Evolutionary conservation across 2,329 filamentous ascomycete genomes (phyloP), one percentile per base, ranked within the genome.

Genomic region (Cladophialophora psammophila): DNA sequence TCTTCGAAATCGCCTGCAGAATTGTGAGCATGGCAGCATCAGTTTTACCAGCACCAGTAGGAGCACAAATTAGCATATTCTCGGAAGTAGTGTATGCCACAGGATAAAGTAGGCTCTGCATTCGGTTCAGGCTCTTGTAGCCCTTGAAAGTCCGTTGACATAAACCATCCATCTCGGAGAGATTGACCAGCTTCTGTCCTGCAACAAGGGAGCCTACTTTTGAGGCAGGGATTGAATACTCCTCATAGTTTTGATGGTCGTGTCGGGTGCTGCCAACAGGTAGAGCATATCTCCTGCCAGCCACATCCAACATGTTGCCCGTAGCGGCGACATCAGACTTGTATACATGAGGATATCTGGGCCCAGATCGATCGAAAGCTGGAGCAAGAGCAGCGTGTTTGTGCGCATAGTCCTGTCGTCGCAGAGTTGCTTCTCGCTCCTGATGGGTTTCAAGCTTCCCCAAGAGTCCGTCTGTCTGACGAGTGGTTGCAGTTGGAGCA

Each of bases 11-110:
- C 0, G 92, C 91, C 76, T 97, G 96, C 66, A 99, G 83, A 65
- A 99, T 93, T 0, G 96, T 95, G 72, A 99, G 85, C 94, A 99
- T 96, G 8, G 95, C 96, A 35, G 94, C 95, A 80, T 99, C 95
- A 1, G 95, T 99, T 85, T 99, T 99, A 88, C 95, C 95, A 68
- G 94, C 94, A 87, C 95, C 95, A 62, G 95, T 99, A 4, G 95
- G 95, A 26, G 95, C 95, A 79, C 95, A 99, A 67, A 99, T 96
- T 60, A 99, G 87, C 94, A 99, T 97, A 73, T 99, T 99, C 80
- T 99, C 95, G 75, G 89, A 97, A 1, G 93, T 97, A 77, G 90
- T 92, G 80, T 99, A 98, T 0, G 94, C 95, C 5, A 99, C 92
- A 0, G 93, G 93, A 74, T 97, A 97, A 0, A 98, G 92, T 56